Conservation (phyloP, 108 stramenopile species). For the Skeletonema marinoi region DNA sequence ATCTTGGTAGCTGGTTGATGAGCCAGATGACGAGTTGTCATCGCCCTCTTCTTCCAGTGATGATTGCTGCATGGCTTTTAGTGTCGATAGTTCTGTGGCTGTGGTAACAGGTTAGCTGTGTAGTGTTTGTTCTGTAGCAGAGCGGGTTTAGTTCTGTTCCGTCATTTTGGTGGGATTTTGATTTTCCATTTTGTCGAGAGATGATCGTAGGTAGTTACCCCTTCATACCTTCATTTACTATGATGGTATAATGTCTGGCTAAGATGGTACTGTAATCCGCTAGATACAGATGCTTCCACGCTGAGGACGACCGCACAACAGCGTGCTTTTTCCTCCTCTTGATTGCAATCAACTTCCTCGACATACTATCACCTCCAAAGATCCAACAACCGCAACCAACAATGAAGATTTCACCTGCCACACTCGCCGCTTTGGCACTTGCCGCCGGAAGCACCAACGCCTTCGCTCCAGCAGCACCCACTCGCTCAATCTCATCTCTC, state of each 20-base stretch:
- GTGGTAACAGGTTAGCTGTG: too few species aligned
- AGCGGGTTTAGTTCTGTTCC: too few species aligned
- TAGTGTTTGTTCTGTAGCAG: too few species aligned
- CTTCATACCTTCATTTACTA: too few species aligned
- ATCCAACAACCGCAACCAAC: not conserved
- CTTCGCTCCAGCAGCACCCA: slow-evolving; percentile 36
- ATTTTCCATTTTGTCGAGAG: too few species aligned
- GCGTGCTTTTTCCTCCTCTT: not conserved
- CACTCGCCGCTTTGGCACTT: slow-evolving; percentile 10
- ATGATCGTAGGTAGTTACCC: too few species aligned
- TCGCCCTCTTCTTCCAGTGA: not conserved
- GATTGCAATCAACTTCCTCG: not conserved
- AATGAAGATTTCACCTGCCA: not conserved
- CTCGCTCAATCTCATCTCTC: slow-evolving; percentile 9
- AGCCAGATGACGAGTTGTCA: not conserved
- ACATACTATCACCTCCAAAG: not conserved
- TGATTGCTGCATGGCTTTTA: not conserved
- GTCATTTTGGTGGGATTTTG: too few species aligned
- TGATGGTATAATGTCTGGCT: too few species aligned
- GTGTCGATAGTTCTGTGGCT: too few species aligned
- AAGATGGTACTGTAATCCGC: too few species aligned
- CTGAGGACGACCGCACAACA: not conserved
- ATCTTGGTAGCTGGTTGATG: slow-evolving; percentile 33
- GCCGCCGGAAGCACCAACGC: slow-evolving; percentile 22
- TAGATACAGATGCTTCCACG: too few species aligned